Conservation (phyloP, 306 rosid species). For the Lablab purpureus region DNA sequence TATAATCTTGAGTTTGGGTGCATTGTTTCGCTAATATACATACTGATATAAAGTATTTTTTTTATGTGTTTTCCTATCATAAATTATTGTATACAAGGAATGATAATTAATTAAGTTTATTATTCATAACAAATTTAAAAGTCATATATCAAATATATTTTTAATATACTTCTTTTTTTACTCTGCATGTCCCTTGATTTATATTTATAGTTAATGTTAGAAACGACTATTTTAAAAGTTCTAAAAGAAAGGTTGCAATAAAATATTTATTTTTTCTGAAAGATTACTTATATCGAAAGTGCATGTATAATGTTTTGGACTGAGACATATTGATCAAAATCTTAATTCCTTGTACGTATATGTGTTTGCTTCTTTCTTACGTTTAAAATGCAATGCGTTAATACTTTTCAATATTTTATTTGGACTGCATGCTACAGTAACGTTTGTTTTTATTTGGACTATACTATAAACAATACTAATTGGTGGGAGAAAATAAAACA, state of each 20-base stretch:
- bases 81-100: no score
- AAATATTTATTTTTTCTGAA: not conserved
- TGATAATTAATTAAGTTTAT: no score
- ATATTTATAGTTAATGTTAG: not conserved
- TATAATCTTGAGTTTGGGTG: slow-evolving; percentile 32
- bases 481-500: not conserved
- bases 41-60: not conserved
- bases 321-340: not conserved
- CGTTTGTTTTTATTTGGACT: slow-evolving; percentile 9
- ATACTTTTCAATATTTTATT: slow-evolving; percentile 1
- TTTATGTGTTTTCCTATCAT: no score
- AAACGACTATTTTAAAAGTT: not conserved
- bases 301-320: no score
- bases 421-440: not conserved
- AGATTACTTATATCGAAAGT: not conserved
- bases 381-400: not conserved
- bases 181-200: no score
- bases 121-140: no score
- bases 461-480: no score
- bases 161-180: no score
- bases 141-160: no score
- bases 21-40: not conserved
- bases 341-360: not conserved
- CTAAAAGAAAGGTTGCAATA: not conserved
- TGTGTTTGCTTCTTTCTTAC: not conserved